These are phyloP conservation scores for Carex pumila DNA, from an alignment of 176 grass and related monocot species.

Conservation along the genomic window DNA sequence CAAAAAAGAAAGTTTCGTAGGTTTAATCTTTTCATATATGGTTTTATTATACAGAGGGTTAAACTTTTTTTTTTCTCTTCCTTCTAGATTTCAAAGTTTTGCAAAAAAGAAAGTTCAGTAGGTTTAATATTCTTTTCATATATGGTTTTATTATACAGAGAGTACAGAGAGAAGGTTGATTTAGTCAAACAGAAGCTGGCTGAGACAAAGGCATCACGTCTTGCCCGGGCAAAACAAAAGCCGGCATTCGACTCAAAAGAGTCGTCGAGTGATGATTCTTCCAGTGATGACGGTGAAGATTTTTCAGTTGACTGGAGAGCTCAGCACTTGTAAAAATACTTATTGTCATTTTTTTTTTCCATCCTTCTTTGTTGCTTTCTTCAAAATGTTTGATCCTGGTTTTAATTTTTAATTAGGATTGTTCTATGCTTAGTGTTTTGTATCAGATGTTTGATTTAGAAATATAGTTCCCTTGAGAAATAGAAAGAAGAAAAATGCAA, in stretches of 20 bases:
- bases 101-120: background rate
- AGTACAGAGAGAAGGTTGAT: slow-evolving; percentile 39
- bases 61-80: background rate
- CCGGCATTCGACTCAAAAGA: slow-evolving; percentile 27
- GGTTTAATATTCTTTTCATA: background rate
- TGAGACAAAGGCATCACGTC: slow-evolving; percentile 24
- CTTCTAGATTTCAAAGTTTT: background rate
- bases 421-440: background rate
- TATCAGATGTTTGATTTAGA: background rate
- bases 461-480: background rate
- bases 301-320: slow-evolving; percentile 46
- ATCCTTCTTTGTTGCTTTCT: background rate
- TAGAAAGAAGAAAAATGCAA: background rate
- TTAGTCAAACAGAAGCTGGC: slow-evolving; percentile 43
- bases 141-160: slow-evolving; percentile 23
- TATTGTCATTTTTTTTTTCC: background rate
- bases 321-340: slow-evolving; percentile 37
- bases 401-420: slow-evolving; percentile 10
- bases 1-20: background rate
- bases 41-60: slow-evolving; percentile 27
- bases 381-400: background rate
- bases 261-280: slow-evolving; percentile 33
- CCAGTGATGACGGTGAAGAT: slow-evolving; percentile 27
- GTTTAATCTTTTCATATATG: background rate
- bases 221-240: slow-evolving; percentile 30